These are phyloP conservation scores for Rutstroemia sp. DNA, from an alignment of 2,329 filamentous ascomycete genomes.

Conservation along the genomic window DNA sequence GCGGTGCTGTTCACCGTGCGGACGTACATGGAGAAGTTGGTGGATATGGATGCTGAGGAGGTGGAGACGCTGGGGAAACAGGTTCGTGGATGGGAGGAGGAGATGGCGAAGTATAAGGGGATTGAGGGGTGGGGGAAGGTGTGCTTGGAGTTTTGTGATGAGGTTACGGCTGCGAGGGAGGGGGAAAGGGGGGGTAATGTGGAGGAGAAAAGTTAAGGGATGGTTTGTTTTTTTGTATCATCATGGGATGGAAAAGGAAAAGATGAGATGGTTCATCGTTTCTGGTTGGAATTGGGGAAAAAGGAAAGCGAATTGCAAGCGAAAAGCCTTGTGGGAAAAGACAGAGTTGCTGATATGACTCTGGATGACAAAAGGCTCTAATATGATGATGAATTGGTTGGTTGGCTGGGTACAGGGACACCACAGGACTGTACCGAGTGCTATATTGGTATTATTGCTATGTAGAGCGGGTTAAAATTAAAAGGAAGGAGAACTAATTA, in stretches of 20 bases:
- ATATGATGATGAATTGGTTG: too few species aligned
- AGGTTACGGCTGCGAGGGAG: neutral
- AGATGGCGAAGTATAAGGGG: conserved; percentile 38
- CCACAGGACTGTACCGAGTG: too few species aligned
- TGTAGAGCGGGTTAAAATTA: too few species aligned
- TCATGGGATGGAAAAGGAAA: neutral
- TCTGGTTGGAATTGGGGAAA: too few species aligned
- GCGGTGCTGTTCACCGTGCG: conserved; percentile 43
- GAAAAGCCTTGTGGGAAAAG: too few species aligned
- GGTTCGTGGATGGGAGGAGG: conserved; percentile 38
- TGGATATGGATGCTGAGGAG: conserved; percentile 35
- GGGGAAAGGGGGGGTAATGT: neutral
- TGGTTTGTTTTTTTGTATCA: neutral
- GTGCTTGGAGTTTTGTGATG: conserved; percentile 16
- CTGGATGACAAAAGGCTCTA: too few species aligned
- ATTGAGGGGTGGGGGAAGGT: conserved; percentile 33
- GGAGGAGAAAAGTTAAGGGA: neutral
- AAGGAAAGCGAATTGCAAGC: too few species aligned
- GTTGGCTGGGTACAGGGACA: too few species aligned
- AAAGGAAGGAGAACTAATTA: too few species aligned
- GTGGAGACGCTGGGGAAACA: conserved; percentile 36
- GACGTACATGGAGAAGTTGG: conserved; percentile 37
- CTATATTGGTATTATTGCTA: too few species aligned
- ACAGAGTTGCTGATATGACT: too few species aligned
- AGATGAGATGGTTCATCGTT: neutral